Evolutionary conservation across 192 early-diverging fungal genomes (phyloP).

Genomic region (Coemansia sp.): DNA sequence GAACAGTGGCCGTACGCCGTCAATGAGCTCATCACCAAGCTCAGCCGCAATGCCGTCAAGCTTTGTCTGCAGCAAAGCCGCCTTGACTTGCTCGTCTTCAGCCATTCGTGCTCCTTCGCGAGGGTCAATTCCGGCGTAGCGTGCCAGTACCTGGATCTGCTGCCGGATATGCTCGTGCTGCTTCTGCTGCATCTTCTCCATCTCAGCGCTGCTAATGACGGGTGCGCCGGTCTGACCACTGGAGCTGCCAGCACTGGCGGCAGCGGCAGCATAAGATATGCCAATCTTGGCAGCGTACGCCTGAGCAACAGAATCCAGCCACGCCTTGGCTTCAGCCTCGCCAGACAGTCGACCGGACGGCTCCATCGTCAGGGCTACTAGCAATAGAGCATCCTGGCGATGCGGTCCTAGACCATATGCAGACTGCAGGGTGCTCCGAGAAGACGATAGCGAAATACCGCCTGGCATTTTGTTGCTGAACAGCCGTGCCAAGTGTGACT

Average conservation of each 20-base stretch:
- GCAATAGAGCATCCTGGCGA: conserved; percentile 70
- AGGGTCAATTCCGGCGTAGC: conserved; percentile 75
- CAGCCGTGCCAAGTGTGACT: conserved; percentile 71
- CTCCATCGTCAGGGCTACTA: conserved; percentile 78
- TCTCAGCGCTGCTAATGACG: conserved; percentile 84
- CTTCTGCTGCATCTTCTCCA: conserved; percentile 73
- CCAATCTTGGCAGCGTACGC: conserved; percentile 74
- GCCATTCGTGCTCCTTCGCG: conserved; percentile 66
- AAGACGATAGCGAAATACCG: conserved; percentile 77
- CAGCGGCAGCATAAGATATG: conserved; percentile 61
- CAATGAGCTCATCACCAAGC: conserved; percentile 74
- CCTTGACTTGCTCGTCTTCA: conserved; percentile 62
- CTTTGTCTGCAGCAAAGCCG: conserved; percentile 65
- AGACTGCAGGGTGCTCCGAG: conserved; percentile 66
- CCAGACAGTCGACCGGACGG: conserved; percentile 74
- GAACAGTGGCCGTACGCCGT: conserved; percentile 81
- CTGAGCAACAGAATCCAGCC: conserved; percentile 72
- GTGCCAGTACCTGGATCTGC: conserved; percentile 81
- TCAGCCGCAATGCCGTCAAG: conserved; percentile 78
- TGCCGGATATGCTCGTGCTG: conserved; percentile 69
- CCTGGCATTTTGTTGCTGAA: conserved; percentile 89
- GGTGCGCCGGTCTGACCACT: conserved; percentile 37
- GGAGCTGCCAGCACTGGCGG: conserved; percentile 61
- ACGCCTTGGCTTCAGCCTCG: conserved; percentile 80
- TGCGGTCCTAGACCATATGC: conserved; percentile 76